Evolutionary conservation across 495 filamentous ascomycete genomes (phyloP).

Genomic region (Aeminium ludgeri): DNA sequence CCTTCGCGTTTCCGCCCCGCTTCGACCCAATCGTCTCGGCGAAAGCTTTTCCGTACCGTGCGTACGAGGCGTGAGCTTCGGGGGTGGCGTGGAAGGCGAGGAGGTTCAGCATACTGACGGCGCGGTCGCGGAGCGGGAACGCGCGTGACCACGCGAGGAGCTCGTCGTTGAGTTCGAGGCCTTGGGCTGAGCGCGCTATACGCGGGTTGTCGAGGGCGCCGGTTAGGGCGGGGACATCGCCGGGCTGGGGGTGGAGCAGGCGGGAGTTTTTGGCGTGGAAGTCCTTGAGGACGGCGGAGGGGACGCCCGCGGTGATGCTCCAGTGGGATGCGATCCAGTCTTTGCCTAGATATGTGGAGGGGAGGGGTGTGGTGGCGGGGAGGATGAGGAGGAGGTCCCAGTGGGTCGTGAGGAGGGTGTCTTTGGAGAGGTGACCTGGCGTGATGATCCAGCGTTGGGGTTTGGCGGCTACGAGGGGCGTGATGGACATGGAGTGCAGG

Average conservation of each 20-base stretch:
- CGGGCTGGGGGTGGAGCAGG: slow-evolving; percentile 28
- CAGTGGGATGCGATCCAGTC: slow-evolving; percentile 27
- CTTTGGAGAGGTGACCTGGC: slow-evolving; percentile 32
- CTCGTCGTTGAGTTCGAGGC: slow-evolving; percentile 37
- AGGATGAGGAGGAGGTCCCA: slow-evolving; percentile 46
- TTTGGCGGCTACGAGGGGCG: slow-evolving; percentile 32
- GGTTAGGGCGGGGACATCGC: slow-evolving; percentile 27
- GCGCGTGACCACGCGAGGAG: slow-evolving; percentile 33
- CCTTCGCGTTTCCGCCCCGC: slow-evolving; percentile 42
- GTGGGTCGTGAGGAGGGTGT: slow-evolving; percentile 29
- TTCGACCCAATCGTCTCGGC: slow-evolving; percentile 32
- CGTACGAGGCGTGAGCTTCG: slow-evolving; percentile 36
- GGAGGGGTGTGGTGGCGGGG: slow-evolving; percentile 24
- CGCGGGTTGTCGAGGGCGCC: slow-evolving; percentile 23
- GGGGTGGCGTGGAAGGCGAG: slow-evolving; percentile 36
- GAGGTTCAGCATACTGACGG: slow-evolving; percentile 55
- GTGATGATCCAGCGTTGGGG: slow-evolving; percentile 41
- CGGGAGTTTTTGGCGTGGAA: slow-evolving; percentile 32
- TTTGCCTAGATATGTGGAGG: slow-evolving; percentile 20
- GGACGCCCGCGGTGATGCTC: slow-evolving; percentile 37
- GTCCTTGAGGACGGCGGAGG: slow-evolving; percentile 31
- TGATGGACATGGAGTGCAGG: slow-evolving; percentile 13
- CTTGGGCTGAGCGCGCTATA: slow-evolving; percentile 29
- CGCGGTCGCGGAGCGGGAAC: slow-evolving; percentile 20
- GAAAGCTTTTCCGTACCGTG: slow-evolving; percentile 43